phyloP scores from a whole-genome alignment of 768 basidiomycete genomes.

The Scleroderma bovista region DNA sequence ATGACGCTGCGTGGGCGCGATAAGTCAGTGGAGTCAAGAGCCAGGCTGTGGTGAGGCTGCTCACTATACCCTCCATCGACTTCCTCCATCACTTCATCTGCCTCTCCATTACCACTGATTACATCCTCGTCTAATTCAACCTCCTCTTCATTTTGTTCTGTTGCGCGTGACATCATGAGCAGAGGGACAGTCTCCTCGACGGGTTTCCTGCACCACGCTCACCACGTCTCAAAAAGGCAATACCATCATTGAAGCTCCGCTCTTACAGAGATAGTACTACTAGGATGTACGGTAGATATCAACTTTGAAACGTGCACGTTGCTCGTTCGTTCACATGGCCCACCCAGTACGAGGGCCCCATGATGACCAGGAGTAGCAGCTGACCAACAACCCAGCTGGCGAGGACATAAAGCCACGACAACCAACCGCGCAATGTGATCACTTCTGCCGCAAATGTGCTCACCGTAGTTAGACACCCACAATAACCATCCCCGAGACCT shows the following conservation, averaged over 20 bases:
- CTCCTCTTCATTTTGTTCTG: slow-evolving; percentile 41
- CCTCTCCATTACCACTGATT: slow-evolving; percentile 52
- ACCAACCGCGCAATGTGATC: slow-evolving; percentile 46
- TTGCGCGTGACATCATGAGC: slow-evolving; percentile 34
- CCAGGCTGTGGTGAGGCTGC: slow-evolving; percentile 27
- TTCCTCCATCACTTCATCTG: slow-evolving; percentile 77
- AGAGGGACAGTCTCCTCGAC: slow-evolving; percentile 20
- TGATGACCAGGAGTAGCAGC: slow-evolving; percentile 59
- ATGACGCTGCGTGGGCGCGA: slow-evolving; percentile 55
- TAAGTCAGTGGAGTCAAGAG: slow-evolving; percentile 4
- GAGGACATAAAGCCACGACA: slow-evolving; percentile 62
- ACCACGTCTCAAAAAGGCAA: slow-evolving; percentile 23
- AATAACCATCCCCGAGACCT: slow-evolving; percentile 87
- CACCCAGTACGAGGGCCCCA: slow-evolving; percentile 61
- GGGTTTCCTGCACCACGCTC: slow-evolving; percentile 7
- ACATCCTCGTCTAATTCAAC: slow-evolving; percentile 55
- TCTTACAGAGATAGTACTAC: too few relatives aligned
- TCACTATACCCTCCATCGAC: slow-evolving; percentile 70
- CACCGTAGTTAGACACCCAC: slow-evolving; percentile 91
- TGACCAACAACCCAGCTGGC: slow-evolving; percentile 70
- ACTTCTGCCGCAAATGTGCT: slow-evolving; percentile 89
- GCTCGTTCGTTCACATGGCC: slow-evolving; percentile 39
- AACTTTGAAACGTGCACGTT: slow-evolving; percentile 42
- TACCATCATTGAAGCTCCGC: slow-evolving; percentile 27
- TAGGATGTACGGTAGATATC: neutral